Evolutionary conservation across 2,329 filamentous ascomycete species (phyloP).

Genomic region (Shiraia sp.): DNA sequence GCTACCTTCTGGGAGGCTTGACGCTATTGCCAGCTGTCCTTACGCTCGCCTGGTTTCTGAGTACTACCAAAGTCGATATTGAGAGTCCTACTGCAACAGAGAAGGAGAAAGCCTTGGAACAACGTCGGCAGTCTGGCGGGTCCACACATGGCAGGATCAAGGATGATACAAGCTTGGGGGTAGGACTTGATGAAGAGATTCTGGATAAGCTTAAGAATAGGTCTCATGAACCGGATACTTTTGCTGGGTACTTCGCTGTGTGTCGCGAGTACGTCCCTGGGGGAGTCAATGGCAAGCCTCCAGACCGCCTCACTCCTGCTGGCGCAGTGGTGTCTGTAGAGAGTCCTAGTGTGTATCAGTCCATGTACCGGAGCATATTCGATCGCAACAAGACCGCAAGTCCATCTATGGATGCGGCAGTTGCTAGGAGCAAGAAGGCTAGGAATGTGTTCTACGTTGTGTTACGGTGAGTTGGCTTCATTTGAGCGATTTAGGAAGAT

Average conservation of each 20-base stretch:
- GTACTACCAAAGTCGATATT: conserved; percentile 16
- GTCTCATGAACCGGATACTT: conserved; percentile 72
- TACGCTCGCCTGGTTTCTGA: conserved; percentile 23
- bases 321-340: conserved; percentile 77
- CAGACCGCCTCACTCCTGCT: conserved; percentile 80
- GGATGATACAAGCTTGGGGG: conserved; percentile 17
- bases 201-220: conserved; percentile 27
- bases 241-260: conserved; percentile 92
- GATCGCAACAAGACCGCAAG: conserved; percentile 68
- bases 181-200: conserved; percentile 27
- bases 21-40: conserved; percentile 24
- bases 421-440: conserved; percentile 61
- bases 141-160: conserved; percentile 13
- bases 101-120: background rate
- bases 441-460: conserved; percentile 94
- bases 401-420: conserved; percentile 58
- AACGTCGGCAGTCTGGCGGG: conserved; percentile 16
- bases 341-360: conserved; percentile 94
- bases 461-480: conserved; percentile 63
- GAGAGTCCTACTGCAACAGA: conserved; percentile 7
- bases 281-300: conserved; percentile 89
- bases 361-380: conserved; percentile 96
- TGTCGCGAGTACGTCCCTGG: conserved; percentile 90
- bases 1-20: conserved; percentile 28
- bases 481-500: no score